These are phyloP conservation scores for Talaromyces sp. DNA, from an alignment of 2,329 filamentous ascomycete genomes.

Conservation along the genomic window DNA sequence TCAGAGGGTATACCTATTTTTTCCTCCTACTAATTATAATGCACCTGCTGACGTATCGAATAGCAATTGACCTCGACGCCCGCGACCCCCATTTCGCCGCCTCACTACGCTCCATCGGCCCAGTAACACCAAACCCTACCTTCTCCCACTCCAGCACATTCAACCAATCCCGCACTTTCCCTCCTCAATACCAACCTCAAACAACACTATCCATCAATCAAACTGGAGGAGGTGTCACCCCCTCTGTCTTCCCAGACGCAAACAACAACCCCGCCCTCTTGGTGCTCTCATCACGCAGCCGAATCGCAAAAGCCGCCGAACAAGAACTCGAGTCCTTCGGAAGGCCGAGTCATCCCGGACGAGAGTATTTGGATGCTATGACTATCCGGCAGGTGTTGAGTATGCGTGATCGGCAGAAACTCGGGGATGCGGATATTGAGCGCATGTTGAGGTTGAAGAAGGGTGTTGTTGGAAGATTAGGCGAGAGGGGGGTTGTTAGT, in stretches of 20 bases:
- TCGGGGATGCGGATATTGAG: conserved; percentile 44
- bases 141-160: conserved; percentile 57
- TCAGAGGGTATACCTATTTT: conserved; percentile 32
- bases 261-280: conserved; percentile 59
- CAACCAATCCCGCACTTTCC: conserved; percentile 26
- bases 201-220: not conserved
- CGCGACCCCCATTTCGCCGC: conserved; percentile 69
- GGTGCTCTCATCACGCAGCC: conserved; percentile 53
- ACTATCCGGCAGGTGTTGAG: conserved; percentile 51
- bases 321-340: conserved; percentile 53
- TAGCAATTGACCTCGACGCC: conserved; percentile 60
- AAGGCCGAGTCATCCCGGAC: conserved; percentile 39
- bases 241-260: conserved; percentile 36
- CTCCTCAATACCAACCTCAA: conserved; percentile 29
- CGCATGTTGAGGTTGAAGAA: conserved; percentile 44
- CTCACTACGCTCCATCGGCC: conserved; percentile 68
- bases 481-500: conserved; percentile 36
- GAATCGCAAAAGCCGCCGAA: conserved; percentile 54
- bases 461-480: conserved; percentile 45
- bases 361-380: conserved; percentile 50
- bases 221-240: conserved; percentile 19
- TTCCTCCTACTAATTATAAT: too few species aligned
- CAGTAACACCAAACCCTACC: conserved; percentile 58
- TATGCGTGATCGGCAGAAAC: conserved; percentile 48
- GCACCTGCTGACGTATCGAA: not conserved